Conservation (phyloP, 176 grass and related monocot species). For the Carex pumila region DNA sequence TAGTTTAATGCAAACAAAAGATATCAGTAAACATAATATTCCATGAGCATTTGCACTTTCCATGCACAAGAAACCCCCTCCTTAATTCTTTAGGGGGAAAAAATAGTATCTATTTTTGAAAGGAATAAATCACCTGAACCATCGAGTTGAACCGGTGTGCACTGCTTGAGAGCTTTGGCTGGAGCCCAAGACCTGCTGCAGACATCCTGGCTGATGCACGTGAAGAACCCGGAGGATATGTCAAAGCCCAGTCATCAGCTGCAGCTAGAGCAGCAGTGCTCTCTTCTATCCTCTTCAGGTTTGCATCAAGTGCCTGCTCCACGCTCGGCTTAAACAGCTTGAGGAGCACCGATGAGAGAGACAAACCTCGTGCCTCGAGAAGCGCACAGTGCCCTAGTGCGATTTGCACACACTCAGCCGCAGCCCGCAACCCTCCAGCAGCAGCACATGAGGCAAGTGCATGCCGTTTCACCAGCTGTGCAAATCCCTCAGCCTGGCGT, state of each 20-base stretch:
- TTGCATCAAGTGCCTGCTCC: slow-evolving; percentile 88
- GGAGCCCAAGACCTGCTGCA: slow-evolving; percentile 41
- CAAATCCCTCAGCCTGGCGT: slow-evolving; percentile 62
- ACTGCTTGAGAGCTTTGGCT: slow-evolving; percentile 85
- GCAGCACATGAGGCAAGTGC: slow-evolving; percentile 88
- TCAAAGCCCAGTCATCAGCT: slow-evolving; percentile 83
- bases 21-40: not conserved
- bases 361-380: slow-evolving; percentile 72
- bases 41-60: not conserved
- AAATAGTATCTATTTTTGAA: not conserved
- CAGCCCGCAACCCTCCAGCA: slow-evolving; percentile 82
- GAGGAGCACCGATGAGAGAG: slow-evolving; percentile 69
- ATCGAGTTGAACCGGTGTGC: slow-evolving; percentile 77
- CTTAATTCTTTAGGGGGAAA: not conserved
- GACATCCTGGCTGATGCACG: slow-evolving; percentile 48
- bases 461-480: slow-evolving; percentile 77
- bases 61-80: not conserved
- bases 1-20: too few relatives aligned
- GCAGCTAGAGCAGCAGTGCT: slow-evolving; percentile 82
- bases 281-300: slow-evolving; percentile 89
- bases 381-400: slow-evolving; percentile 85
- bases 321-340: slow-evolving; percentile 82
- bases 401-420: slow-evolving; percentile 94
- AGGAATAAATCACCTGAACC: slow-evolving; percentile 68
- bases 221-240: slow-evolving; percentile 45